A percentile compares a stretch with the other conserved stretches of the same genome.
Evolutionary conservation across 2,329 filamentous ascomycete species (phyloP).

Genomic region (Colletotrichum tanaceti): DNA sequence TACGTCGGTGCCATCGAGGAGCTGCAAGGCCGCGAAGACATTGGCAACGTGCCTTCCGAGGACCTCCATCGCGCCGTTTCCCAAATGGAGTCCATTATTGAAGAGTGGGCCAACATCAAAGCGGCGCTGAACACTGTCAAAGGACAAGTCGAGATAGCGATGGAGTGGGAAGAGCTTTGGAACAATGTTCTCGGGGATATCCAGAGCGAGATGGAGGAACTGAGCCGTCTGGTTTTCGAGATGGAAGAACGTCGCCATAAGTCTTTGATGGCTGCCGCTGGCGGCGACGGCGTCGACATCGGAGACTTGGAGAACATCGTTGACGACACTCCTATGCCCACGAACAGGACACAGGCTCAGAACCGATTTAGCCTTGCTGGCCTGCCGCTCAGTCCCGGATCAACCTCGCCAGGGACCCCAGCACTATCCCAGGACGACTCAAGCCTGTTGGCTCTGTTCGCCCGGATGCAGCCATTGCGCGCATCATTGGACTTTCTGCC

Average conservation of each 20-base stretch:
- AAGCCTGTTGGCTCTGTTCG: conserved; percentile 88
- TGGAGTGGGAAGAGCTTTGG: conserved; percentile 99
- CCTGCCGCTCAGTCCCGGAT: conserved; percentile 70
- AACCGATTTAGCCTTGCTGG: conserved; percentile 76
- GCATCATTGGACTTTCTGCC: conserved; percentile 95
- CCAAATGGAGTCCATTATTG: conserved; percentile 89
- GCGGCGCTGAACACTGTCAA: conserved; percentile 82
- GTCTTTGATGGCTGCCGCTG: conserved; percentile 71
- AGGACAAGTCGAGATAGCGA: conserved; percentile 91
- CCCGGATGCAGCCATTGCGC: conserved; percentile 91
- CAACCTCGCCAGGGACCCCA: conserved; percentile 66
- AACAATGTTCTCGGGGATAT: conserved; percentile 93
- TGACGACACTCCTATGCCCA: conserved; percentile 78
- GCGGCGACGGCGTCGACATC: conserved; percentile 79
- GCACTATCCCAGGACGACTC: conserved; percentile 81
- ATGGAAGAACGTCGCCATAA: conserved; percentile 97
- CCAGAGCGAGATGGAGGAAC: conserved; percentile 83
- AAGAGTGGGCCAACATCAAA: conserved; percentile 87
- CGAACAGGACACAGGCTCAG: conserved; percentile 63
- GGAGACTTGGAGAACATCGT: conserved; percentile 93
- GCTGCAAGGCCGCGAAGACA: conserved; percentile 82
- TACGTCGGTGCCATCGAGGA: conserved; percentile 96
- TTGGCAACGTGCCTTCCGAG: conserved; percentile 74
- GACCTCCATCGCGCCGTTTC: conserved; percentile 81
- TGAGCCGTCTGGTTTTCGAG: conserved; percentile 88